Evolutionary conservation across 345 rosid species (phyloP), one percentile per base, ranked within the genome.

Genomic region (Erysimum cheiranthoides): DNA sequence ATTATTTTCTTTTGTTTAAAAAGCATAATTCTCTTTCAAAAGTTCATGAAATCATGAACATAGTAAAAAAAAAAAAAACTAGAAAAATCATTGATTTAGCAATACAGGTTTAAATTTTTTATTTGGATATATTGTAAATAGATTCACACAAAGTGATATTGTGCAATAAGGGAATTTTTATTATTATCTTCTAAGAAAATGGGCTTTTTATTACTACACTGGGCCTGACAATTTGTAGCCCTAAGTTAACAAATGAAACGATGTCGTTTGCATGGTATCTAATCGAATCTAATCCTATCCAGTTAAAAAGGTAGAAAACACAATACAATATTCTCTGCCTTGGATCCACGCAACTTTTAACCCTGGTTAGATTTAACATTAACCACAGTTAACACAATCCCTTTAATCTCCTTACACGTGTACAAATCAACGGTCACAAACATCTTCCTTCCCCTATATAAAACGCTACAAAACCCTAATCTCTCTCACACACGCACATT

Each of bases 321-420:
- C 42, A 53, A 69, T 46, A 42, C 5, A 53, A 68, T 53, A 62
- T 70, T 62, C 67, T 70, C 80, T 6, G 80, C 76, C 67, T 77
- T 47, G 76, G 72, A 77, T 71, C 76, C 56, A 65, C 80, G 80
- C 80, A 57, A 63, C 76, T 58, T 47, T 62, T 14, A 77, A 77
- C 80, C 76, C 4, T 71, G 32, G 76, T 77, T 51, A 77, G 67
- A 49, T 71, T 71, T n/a, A 18, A 64, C 5, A 0, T 14, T 71
- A 71, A 77, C 80, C 76, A 77, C 62, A 58, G 76, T 71, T 71
- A 77, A 46, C 45, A 12, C 1, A 8, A 49, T 49, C 21, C 6
- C 32, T 6, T 1, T 5, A 10, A 14, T 51, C 66, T 64, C 3
- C 0, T 0, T n/a, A 21, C 77, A 77, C 80, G 80, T 77, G 80